These are phyloP conservation scores for Calonectria fujianensis DNA, from an alignment of 2,329 filamentous ascomycete genomes.

Conservation along the genomic window DNA sequence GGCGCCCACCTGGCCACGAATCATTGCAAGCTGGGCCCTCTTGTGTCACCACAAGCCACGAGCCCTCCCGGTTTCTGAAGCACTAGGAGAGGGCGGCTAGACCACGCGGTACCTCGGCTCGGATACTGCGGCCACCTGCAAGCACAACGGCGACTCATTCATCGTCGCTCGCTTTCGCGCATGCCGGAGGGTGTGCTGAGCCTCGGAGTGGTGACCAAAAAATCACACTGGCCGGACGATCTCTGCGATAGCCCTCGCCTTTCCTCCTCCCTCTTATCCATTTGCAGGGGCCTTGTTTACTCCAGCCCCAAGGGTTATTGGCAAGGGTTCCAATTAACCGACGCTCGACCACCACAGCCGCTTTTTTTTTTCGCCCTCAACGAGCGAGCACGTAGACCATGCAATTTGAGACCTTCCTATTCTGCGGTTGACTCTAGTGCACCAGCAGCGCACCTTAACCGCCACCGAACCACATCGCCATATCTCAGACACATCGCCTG, in stretches of 20 bases:
- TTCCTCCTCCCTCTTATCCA: slow-evolving; percentile 8
- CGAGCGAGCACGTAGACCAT: not conserved
- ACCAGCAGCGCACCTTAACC: slow-evolving; percentile 19
- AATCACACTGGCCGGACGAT: not conserved
- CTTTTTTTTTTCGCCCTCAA: not conserved
- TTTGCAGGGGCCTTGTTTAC: slow-evolving; percentile 18
- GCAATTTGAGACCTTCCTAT: slow-evolving; percentile 31
- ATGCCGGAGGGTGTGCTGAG: slow-evolving; percentile 22
- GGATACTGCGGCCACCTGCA: slow-evolving; percentile 5
- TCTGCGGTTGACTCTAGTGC: slow-evolving; percentile 28
- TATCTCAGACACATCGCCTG: slow-evolving; percentile 34
- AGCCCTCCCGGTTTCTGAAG: slow-evolving; percentile 9
- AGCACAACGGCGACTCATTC: slow-evolving; percentile 22
- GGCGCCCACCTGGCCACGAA: slow-evolving; percentile 18
- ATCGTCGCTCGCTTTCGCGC: slow-evolving; percentile 15
- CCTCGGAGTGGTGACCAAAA: slow-evolving; percentile 14
- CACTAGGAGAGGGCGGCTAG: slow-evolving; percentile 14
- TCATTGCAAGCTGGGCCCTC: slow-evolving; percentile 7
- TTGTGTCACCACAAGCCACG: slow-evolving; percentile 17
- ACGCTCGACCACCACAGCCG: slow-evolving; percentile 14
- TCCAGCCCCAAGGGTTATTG: not conserved
- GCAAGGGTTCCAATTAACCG: slow-evolving; percentile 24
- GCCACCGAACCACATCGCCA: slow-evolving; percentile 28
- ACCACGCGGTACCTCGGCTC: slow-evolving; percentile 9
- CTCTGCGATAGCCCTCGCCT: not conserved